phyloP scores from a whole-genome alignment of 352 stramenopile genomes.

The Globisporangium acanthophoron region DNA sequence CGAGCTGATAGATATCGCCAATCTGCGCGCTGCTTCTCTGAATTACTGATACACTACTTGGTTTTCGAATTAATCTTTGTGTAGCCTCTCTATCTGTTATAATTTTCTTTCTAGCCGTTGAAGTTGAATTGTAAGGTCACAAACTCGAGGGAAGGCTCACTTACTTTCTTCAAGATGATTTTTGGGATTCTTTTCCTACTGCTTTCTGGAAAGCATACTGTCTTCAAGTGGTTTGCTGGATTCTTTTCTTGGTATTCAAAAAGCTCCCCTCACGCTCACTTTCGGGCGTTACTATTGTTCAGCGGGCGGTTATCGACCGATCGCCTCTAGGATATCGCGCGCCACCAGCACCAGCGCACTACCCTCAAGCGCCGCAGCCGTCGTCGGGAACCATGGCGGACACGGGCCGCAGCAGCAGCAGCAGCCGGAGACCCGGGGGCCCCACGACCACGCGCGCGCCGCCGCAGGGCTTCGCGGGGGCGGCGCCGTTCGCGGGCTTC shows the following conservation, averaged over 20 bases:
- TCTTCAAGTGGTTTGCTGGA: too few relatives aligned
- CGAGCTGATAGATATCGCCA: too few relatives aligned
- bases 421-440: slow-evolving; percentile 35
- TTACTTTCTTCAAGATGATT: too few relatives aligned
- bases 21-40: not conserved
- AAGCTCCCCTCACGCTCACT: not conserved
- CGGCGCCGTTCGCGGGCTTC: slow-evolving; percentile 25
- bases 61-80: not conserved
- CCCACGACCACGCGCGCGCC: slow-evolving; percentile 30
- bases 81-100: too few relatives aligned
- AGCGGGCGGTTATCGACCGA: not conserved
- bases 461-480: slow-evolving; percentile 16
- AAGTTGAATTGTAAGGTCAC: not conserved
- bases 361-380: not conserved
- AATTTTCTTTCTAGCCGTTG: not conserved
- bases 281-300: not conserved
- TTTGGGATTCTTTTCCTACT: too few relatives aligned
- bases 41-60: too few relatives aligned
- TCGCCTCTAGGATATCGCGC: too few relatives aligned
- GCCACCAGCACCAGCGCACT: too few relatives aligned
- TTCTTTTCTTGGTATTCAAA: too few relatives aligned
- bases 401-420: slow-evolving; percentile 8
- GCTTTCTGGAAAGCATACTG: too few relatives aligned
- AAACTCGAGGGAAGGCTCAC: too few relatives aligned
- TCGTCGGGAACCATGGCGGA: slow-evolving; percentile 26